A percentile compares a stretch with the other conserved stretches of the same genome.
These are phyloP conservation scores for Nyssa sinensis DNA, from an alignment of 148 eudicot species.

Conservation along the genomic window DNA sequence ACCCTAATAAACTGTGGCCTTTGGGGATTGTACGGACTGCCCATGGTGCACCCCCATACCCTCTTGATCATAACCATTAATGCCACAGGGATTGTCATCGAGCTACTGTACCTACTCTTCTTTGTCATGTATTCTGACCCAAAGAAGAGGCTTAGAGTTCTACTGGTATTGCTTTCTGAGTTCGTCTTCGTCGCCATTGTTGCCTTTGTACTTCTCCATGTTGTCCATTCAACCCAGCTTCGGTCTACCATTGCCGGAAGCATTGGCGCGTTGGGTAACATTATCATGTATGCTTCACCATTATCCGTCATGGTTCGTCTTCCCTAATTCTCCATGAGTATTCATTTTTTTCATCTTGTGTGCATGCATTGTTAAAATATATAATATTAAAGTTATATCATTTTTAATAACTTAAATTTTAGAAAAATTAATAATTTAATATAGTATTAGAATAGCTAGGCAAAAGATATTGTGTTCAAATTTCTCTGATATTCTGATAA, in stretches of 20 bases:
- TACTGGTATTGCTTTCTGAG: conserved; percentile 43
- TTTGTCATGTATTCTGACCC: conserved; percentile 53
- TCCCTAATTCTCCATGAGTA: background rate
- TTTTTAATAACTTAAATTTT: too few species aligned
- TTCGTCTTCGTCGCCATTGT: conserved; percentile 36
- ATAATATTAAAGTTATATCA: background rate
- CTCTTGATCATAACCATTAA: conserved; percentile 65
- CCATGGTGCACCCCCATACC: conserved; percentile 74
- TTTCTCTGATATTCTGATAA: background rate
- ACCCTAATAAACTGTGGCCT: conserved; percentile 77
- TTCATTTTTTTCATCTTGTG: too few species aligned
- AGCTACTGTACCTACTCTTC: conserved; percentile 50
- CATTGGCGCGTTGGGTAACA: conserved; percentile 49
- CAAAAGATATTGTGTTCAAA: too few species aligned
- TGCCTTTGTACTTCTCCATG: conserved; percentile 44
- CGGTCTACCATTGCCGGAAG: conserved; percentile 69
- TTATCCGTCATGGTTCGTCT: conserved; percentile 70
- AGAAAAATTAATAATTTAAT: too few species aligned
- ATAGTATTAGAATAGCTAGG: too few species aligned
- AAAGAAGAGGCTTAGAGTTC: conserved; percentile 45
- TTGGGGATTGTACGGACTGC: conserved; percentile 84
- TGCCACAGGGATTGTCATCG: conserved; percentile 63
- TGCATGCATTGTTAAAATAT: too few species aligned
- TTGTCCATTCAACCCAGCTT: conserved; percentile 50
- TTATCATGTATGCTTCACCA: conserved; percentile 89